Evolutionary conservation across 2,329 filamentous ascomycete species (phyloP), one percentile per base, ranked within the genome.

Genomic region (Venturia nashicola): DNA sequence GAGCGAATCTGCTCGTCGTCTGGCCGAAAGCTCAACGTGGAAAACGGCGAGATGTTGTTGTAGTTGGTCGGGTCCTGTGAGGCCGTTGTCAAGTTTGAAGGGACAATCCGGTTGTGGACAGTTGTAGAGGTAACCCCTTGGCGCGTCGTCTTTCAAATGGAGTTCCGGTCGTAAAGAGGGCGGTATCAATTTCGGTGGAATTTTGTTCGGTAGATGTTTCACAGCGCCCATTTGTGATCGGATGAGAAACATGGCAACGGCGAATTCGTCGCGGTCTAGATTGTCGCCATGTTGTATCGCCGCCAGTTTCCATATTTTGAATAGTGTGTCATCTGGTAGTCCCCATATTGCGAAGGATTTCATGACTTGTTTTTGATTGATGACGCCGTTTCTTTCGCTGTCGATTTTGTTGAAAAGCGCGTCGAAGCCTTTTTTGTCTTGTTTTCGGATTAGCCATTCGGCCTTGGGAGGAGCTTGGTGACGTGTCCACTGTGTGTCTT

Each of bases 191-290:
- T 88, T 92, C 0, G 86, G 79, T 11, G 93, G 92, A 51, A 99
- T 78, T n/a, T 85, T 82, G 27, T 86, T 79, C 1, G 94, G 94
- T 40, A 97, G 75, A 63, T 87, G 84, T 64, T 86, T 85, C 66
- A 86, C 88, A 66, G 86, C 88, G 67, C 83, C 88, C 63, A 92
- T 84, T 73, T 97, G 92, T 73, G 96, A 90, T 66, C 92, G 85
- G 70, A 99, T 96, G 60, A 99, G 81, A 72, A 95, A 95, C 92
- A 99, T 97, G 63, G 94, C 93, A 59, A 99, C 91, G 0, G 94
- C 91, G 72, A 99, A 99, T 70, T 96, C 92, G 69, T 99, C 94
- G 69, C 84, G 86, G 59, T 83, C 91, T 64, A 99, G 79, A 64
- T 88, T 87, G 14, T 94, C 94, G 69, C 92, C 89, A 9, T 91